phyloP scores from a whole-genome alignment of 345 rosid genomes.

The Eucalyptus erythrocorys region DNA sequence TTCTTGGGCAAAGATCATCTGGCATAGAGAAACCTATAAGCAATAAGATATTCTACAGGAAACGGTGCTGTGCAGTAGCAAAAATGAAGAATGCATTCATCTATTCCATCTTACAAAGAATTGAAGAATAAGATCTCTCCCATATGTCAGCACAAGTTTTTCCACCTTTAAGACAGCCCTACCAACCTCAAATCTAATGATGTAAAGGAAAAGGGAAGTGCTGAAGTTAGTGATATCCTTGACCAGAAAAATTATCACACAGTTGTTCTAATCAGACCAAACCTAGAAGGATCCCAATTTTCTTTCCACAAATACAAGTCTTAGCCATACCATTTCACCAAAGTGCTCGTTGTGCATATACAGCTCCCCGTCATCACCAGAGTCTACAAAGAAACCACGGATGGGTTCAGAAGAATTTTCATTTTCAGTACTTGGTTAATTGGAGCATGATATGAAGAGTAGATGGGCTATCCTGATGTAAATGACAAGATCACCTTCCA shows the following conservation, averaged over 20 bases:
- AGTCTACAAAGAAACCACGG: slow-evolving; percentile 31
- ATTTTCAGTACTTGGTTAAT: slow-evolving; percentile 7
- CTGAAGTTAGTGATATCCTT: background rate
- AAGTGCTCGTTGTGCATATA: slow-evolving; percentile 7
- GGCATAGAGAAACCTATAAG: background rate
- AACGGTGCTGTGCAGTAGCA: background rate
- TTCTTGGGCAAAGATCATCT: background rate
- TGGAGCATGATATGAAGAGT: slow-evolving; percentile 64
- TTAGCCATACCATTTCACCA: slow-evolving; percentile 4
- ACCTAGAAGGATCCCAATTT: background rate
- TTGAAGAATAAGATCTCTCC: background rate
- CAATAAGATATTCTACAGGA: background rate
- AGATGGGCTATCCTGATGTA: slow-evolving; percentile 45
- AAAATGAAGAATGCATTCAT: background rate
- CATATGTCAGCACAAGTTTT: too few relatives aligned
- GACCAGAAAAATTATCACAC: background rate
- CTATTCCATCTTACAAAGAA: background rate
- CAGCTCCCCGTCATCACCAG: slow-evolving; percentile 44
- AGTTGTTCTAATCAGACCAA: background rate
- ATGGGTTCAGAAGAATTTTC: slow-evolving; percentile 17
- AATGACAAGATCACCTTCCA: slow-evolving; percentile 51
- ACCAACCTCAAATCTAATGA: background rate
- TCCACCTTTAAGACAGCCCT: background rate
- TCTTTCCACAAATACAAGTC: background rate
- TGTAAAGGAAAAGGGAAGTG: background rate